Base-by-base conservation (phyloP, 1,284 basidiomycete genomes). In the Ustilago crameri region DNA sequence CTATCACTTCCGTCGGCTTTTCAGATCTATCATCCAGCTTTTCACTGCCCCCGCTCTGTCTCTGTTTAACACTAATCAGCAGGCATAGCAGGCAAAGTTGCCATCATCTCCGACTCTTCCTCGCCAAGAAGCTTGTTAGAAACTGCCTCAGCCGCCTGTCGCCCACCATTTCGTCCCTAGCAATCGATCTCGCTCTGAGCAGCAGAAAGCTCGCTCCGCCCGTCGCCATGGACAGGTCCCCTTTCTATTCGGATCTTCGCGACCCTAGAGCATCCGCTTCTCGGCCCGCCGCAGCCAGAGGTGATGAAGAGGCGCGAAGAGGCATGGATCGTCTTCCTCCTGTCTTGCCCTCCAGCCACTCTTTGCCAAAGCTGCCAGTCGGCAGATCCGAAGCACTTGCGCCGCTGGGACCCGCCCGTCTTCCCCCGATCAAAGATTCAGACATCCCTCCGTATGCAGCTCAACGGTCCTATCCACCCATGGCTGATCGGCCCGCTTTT, bases 91-190 rank as follows among this genome's bases (percentile, higher is more conserved):
- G n/a, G 5, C 35, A 37, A 14, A 5, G 14, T 17, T 37, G 5
- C n/a, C 14, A 10, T 42, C 41, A 12, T 42, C 41, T 42, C 9
- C 41, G 41, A 42, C 38, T 42, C 15, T 15, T 15, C 23, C 20
- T 23, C 8, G 9, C 23, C 1, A 18, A 9, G 3, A 42, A 42
- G 20, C 18, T 49, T 35, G n/a, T 26, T 18, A 34, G 8, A 20
- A 20, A 34, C 37, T 42, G 32, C 49, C 30, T n/a, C 22, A 38
- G 48, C 24, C 41, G 35, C 35, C 23, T 30, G 40, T 70, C 61
- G 67, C 67, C 67, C 67, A 70, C 23, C 44, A 70, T 70, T 64
- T 64, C 53, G 67, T 60, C 67, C 24, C 26, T 52, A 44, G 44
- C 49, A 20, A 46, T 64, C 42, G 52, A 60, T 27, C 24, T 53